These are phyloP conservation scores for Ceratobasidium theobromae DNA, from an alignment of 1,284 basidiomycete species.

Conservation along the genomic window DNA sequence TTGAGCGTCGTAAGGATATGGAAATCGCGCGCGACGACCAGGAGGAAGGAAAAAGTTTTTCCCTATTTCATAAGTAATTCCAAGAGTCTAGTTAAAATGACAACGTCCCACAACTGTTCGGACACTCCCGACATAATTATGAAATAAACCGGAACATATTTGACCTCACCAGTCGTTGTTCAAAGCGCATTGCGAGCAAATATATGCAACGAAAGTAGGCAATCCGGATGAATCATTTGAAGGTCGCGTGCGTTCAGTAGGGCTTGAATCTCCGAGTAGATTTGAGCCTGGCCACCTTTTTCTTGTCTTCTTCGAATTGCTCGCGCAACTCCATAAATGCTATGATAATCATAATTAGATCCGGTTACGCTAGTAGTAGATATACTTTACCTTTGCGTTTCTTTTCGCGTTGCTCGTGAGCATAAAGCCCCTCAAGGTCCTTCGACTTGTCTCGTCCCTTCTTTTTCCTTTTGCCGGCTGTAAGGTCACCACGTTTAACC, in stretches of 20 bases:
- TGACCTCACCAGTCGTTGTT: too few relatives aligned
- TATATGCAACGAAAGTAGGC: neutral
- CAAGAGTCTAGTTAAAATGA: too few relatives aligned
- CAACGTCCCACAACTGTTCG: too few relatives aligned
- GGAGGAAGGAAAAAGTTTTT: too few relatives aligned
- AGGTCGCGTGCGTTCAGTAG: conserved; percentile 52
- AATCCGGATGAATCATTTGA: neutral
- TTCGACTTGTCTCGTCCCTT: conserved; percentile 64
- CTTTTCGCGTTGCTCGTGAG: conserved; percentile 84
- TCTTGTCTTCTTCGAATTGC: conserved; percentile 84
- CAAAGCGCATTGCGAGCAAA: neutral
- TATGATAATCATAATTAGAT: conserved; percentile 40
- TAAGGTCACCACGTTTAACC: conserved; percentile 47
- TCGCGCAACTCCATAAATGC: conserved; percentile 75
- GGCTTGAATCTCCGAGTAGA: conserved; percentile 79
- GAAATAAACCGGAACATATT: too few relatives aligned
- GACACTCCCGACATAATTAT: too few relatives aligned
- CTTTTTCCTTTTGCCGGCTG: conserved; percentile 50
- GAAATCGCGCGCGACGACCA: too few relatives aligned
- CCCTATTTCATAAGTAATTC: too few relatives aligned
- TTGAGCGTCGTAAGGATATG: too few relatives aligned
- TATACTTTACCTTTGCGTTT: conserved; percentile 70
- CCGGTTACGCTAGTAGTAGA: conserved; percentile 7
- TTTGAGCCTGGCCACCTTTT: conserved; percentile 81
- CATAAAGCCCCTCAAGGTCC: conserved; percentile 79